Evolutionary conservation across 1,139 yeast species (phyloP).

Genomic region (Spathaspora sp.): DNA sequence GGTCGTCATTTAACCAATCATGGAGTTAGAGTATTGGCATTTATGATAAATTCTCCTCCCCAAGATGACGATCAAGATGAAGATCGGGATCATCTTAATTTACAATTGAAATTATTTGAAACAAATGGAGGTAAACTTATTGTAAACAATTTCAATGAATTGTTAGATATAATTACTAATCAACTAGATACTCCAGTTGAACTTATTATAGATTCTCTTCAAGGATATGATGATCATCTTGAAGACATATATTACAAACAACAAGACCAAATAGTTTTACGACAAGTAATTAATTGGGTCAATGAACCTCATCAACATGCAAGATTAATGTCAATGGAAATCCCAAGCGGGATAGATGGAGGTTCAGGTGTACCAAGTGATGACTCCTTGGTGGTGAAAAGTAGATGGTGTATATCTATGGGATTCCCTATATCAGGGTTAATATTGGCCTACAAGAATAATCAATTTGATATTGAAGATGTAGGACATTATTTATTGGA

Average conservation of each 20-base stretch:
- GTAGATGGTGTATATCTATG: constrained; percentile 63
- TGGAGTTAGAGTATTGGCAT: constrained; percentile 67
- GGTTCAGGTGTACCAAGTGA: constrained; percentile 66
- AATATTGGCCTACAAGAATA: constrained; percentile 56
- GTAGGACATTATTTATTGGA: constrained; percentile 67
- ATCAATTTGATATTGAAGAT: constrained; percentile 31
- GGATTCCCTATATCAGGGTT: constrained; percentile 76
- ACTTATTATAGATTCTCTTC: constrained; percentile 75
- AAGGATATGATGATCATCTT: constrained; percentile 76
- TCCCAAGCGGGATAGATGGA: constrained; percentile 84
- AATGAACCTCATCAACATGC: constrained; percentile 49
- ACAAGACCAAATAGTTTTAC: constrained; percentile 45
- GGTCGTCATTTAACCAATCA: constrained; percentile 80
- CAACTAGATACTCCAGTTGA: constrained; percentile 75
- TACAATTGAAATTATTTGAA: constrained; percentile 56
- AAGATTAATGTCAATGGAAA: constrained; percentile 68
- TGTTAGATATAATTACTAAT: constrained; percentile 32
- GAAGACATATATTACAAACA: constrained; percentile 44
- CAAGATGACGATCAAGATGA: constrained; percentile 16
- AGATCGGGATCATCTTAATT: constrained; percentile 27
- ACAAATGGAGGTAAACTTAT: constrained; percentile 46
- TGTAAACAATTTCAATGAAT: constrained; percentile 30
- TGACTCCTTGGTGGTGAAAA: constrained; percentile 28
- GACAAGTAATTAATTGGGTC: constrained; percentile 64
- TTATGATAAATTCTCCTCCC: constrained; percentile 32